Percentiles rank a stretch among this genome's conserved stretches.
These are phyloP conservation scores for Neonectria punicea DNA, from an alignment of 2,329 filamentous ascomycete species.

Conservation along the genomic window DNA sequence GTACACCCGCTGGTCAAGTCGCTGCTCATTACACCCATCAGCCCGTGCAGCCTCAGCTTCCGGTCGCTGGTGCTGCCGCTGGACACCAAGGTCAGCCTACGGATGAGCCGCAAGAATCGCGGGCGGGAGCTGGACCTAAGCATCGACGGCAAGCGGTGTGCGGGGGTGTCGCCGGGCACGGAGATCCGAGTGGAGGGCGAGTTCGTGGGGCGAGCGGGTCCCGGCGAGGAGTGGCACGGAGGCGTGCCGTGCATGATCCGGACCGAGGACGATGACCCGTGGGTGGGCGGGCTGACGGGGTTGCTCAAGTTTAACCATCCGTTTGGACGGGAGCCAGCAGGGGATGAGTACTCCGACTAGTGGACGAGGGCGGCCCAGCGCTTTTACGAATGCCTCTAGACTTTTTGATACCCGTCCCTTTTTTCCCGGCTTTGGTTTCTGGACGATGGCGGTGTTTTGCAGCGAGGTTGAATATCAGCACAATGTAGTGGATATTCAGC, in stretches of 20 bases:
- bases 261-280: constrained; percentile 83
- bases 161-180: constrained; percentile 77
- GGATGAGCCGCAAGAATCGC: constrained; percentile 82
- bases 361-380: background rate
- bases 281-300: constrained; percentile 94
- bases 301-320: constrained; percentile 97
- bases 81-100: constrained; percentile 84
- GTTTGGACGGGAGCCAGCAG: constrained; percentile 70
- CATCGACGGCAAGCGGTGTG: constrained; percentile 78
- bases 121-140: constrained; percentile 81
- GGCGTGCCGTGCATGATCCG: constrained; percentile 94
- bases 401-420: constrained; percentile 15
- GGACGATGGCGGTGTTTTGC: background rate
- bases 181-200: constrained; percentile 93
- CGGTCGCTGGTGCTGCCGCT: constrained; percentile 89
- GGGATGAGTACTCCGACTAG: constrained; percentile 45
- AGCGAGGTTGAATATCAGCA: background rate
- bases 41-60: constrained; percentile 90
- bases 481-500: background rate
- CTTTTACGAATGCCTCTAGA: constrained; percentile 3
- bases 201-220: constrained; percentile 65
- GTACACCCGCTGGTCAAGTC: constrained; percentile 92
- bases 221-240: constrained; percentile 68
- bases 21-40: constrained; percentile 92
- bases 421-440: background rate